Percentiles rank a stretch among this genome's conserved stretches.
Conservation (phyloP, 2,329 filamentous ascomycete species). For the Cytospora piceicola region DNA sequence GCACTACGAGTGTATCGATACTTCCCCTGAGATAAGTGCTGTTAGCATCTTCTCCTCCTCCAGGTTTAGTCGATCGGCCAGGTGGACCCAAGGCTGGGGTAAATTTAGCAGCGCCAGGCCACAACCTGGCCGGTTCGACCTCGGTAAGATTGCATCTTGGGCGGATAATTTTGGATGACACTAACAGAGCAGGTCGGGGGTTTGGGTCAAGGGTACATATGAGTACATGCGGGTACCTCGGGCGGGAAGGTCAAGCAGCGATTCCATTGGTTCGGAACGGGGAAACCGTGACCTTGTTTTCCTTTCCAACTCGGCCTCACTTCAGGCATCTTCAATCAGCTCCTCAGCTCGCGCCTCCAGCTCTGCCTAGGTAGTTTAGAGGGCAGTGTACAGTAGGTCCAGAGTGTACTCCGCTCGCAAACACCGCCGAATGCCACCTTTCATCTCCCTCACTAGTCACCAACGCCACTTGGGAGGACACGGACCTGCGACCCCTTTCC, state of each 20-base stretch:
- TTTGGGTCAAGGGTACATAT: neutral
- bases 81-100: neutral
- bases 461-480: neutral
- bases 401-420: neutral
- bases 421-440: neutral
- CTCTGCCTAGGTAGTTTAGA: too few relatives aligned
- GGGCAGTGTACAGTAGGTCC: too few relatives aligned
- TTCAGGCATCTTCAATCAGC: neutral
- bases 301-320: neutral
- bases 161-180: neutral
- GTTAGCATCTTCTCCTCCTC: neutral
- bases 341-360: neutral
- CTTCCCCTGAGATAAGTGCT: neutral
- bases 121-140: neutral
- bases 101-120: neutral
- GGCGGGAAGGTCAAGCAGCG: neutral
- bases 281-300: neutral
- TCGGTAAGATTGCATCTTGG: neutral
- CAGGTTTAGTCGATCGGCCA: neutral
- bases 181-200: neutral
- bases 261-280: neutral
- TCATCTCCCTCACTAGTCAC: neutral
- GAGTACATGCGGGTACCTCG: neutral
- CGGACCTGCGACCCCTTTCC: conserved; percentile 13
- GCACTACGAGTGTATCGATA: neutral